Base-by-base conservation (phyloP, 768 basidiomycete genomes). In the Sarcomyxa edulis region DNA sequence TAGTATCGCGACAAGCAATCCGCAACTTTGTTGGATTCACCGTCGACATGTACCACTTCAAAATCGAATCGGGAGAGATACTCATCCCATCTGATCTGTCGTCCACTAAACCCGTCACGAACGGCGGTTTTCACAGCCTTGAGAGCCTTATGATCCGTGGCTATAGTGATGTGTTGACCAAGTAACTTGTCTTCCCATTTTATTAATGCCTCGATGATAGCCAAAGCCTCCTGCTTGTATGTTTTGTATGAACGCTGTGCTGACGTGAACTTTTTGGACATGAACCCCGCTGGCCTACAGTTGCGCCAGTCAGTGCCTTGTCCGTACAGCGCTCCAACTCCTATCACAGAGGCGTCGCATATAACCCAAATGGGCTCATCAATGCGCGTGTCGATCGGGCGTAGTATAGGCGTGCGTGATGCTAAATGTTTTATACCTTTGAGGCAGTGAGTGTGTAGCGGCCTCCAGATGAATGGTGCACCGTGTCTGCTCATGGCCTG, bases 121-220 rank as follows among this genome's bases (percentile, higher is more conserved):
- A 27, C 16, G 16, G 50, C 45, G 5, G 31, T 50, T 9, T 54
- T 47, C 29, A 58, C 49, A 44, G 48, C 50, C 15, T 45, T 40
- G 2, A 63, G 49, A 0, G 54, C 50, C 18, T 55, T 34, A 33
- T 64, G 60, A 36, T 62, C 55, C 0, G 55, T 58, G 0, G 56
- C 37, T 1, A 64, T 43, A 1, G 24, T 46, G 11, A 63, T 42
- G 2, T 25, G 19, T 6, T 39, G 41, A 2, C 59, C 53, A 0
- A 63, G 28, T 0, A 61, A 47, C 20, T 61, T 58, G 27, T 61
- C 56, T 32, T 60, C 57, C 59, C 53, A 62, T 22, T 58, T 59
- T 3, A 59, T 8, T 1, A 62, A 23, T 3, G 35, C 39, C 22
- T 51, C 48, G 1, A 49, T 27, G 0, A 49, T 34, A 0, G 32